Percentiles rank a stretch among this genome's conserved stretches.
These are phyloP conservation scores for Aspergillus heteromorphus DNA, from an alignment of 495 filamentous ascomycete species.

Conservation along the genomic window DNA sequence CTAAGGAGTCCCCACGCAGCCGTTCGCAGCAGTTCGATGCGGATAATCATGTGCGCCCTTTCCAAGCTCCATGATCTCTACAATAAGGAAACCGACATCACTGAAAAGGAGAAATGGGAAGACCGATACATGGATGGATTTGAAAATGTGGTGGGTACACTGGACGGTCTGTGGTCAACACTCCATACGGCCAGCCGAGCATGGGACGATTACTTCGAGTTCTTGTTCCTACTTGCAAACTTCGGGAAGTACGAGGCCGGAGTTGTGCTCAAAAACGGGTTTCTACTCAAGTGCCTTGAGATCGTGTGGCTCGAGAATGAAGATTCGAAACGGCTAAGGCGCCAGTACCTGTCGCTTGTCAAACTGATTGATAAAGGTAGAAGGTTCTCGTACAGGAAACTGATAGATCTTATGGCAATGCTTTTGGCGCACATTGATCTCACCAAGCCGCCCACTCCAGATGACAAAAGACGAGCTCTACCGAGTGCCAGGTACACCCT, in stretches of 20 bases:
- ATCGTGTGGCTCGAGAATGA: slow-evolving; percentile 57
- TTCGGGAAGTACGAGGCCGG: slow-evolving; percentile 50
- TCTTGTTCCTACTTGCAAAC: slow-evolving; percentile 55
- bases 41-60: slow-evolving; percentile 49
- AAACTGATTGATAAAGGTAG: slow-evolving; percentile 53
- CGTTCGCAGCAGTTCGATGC: slow-evolving; percentile 55
- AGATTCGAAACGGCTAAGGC: slow-evolving; percentile 45
- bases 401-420: slow-evolving; percentile 39
- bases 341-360: slow-evolving; percentile 49
- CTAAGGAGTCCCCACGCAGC: slow-evolving; percentile 56
- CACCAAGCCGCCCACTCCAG: slow-evolving; percentile 19
- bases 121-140: slow-evolving; percentile 39
- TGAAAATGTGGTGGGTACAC: slow-evolving; percentile 46
- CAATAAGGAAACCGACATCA: slow-evolving; percentile 24
- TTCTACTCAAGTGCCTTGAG: slow-evolving; percentile 53
- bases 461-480: slow-evolving; percentile 23
- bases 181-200: slow-evolving; percentile 54
- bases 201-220: slow-evolving; percentile 79
- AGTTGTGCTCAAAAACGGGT: slow-evolving; percentile 49
- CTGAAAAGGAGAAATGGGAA: slow-evolving; percentile 27
- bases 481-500: slow-evolving; percentile 32
- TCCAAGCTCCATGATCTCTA: slow-evolving; percentile 46
- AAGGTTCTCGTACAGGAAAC: slow-evolving; percentile 36
- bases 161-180: slow-evolving; percentile 48
- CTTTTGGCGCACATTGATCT: slow-evolving; percentile 42